Base-by-base conservation (phyloP, 306 rosid species). In the Casuarina cunninghamiana region DNA sequence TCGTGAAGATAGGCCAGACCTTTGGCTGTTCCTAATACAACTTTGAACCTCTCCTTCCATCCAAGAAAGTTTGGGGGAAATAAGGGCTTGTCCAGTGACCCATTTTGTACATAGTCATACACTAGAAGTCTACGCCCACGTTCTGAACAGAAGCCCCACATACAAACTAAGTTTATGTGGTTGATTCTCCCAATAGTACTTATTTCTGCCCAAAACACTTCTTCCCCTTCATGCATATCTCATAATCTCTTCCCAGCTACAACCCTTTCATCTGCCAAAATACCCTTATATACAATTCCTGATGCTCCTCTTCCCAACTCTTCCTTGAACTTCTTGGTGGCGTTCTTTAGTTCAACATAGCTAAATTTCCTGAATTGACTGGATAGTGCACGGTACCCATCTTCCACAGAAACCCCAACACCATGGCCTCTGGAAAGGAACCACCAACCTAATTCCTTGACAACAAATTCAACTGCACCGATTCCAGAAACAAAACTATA, bases 181-280 rank as follows among this genome's bases (percentile, higher is more conserved):
- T 86, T 81, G 26, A 86, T 77, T 63, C 72, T 86, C 26, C 89
- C 89, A 26, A 86, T 83, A 3, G 84, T 55, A 51, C 89, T 81
- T 1, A 86, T 83, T 50, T 86, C 85, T 26, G 85, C 87, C 89
- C 89, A 83, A 54, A 86, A 86, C 41, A 83, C 85, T 2, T 85
- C 78, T 35, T 83, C 80, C 38, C 87, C 89, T 72, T 83, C 82
- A 42, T 78, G 48, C 35, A 86, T 38, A 8, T 87, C 87, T 67
- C 81, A 85, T 3, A 86, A 68, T 73, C 89, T 81, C 87, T 86
- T 86, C 53, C 83, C 84, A 1, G 78, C 89, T 1, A 86, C 82
- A 11, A 71, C 69, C 45, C 84, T 83, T 67, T 57, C 86, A 70
- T 81, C 89, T 0, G 76, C 85, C 10, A 86, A 57, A 21, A 57